Evolutionary conservation across 345 rosid genomes (phyloP).

Genomic region (Salix viminalis): DNA sequence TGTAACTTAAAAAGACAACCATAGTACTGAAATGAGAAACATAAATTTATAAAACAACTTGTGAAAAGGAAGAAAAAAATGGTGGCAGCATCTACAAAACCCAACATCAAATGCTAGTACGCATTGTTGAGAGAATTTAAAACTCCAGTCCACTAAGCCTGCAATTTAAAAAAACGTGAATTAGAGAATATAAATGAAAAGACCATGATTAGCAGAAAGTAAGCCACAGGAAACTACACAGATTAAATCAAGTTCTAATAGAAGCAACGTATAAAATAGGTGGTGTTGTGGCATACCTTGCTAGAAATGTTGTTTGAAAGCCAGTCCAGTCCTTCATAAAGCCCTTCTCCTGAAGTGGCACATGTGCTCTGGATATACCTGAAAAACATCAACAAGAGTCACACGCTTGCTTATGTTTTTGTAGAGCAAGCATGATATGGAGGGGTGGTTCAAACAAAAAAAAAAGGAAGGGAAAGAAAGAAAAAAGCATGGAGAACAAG

Average conservation of each 20-base stretch:
- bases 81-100: background rate
- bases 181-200: background rate
- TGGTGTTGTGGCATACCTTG: background rate
- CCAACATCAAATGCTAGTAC: background rate
- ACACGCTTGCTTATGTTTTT: background rate
- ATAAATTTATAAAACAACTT: background rate
- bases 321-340: background rate
- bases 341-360: slow-evolving; percentile 3
- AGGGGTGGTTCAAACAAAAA: background rate
- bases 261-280: background rate
- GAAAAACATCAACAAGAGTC: background rate
- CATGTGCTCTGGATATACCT: slow-evolving; percentile 1
- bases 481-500: background rate
- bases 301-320: background rate
- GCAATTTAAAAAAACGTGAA: background rate
- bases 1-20: background rate
- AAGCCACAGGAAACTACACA: background rate
- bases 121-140: background rate
- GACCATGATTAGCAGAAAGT: background rate
- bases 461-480: too few relatives aligned
- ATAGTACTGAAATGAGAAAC: background rate
- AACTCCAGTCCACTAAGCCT: background rate
- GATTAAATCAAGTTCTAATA: too few relatives aligned
- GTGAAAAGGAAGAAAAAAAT: background rate
- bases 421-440: background rate